These are phyloP conservation scores for Mycena indigotica DNA, from an alignment of 768 basidiomycete genomes.

Conservation along the genomic window DNA sequence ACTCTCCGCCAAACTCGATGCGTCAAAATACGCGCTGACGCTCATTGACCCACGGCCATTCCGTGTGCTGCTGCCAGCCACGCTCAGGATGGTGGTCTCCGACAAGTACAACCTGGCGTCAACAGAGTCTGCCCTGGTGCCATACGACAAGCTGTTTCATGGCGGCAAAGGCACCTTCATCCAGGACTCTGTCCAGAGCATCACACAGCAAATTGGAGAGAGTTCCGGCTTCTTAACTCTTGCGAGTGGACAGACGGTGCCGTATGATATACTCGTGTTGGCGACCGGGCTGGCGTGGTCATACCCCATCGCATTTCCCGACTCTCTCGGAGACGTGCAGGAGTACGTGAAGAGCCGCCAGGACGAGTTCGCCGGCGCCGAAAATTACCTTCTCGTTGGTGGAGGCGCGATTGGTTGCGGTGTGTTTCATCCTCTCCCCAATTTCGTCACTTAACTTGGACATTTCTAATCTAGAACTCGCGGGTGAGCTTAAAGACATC, in stretches of 20 bases:
- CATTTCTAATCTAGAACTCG: conserved; percentile 24
- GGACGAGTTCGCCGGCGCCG: conserved; percentile 38
- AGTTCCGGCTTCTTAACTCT: conserved; percentile 53
- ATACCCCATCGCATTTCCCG: conserved; percentile 51
- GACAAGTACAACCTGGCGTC: conserved; percentile 41
- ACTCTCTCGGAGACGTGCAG: conserved; percentile 29
- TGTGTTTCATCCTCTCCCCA: conserved; percentile 25
- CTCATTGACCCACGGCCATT: conserved; percentile 58
- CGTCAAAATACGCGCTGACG: conserved; percentile 49
- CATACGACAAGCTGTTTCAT: conserved; percentile 51
- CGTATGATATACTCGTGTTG: conserved; percentile 60
- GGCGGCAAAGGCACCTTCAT: conserved; percentile 51
- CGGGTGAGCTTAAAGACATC: conserved; percentile 26
- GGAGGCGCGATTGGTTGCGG: conserved; percentile 60
- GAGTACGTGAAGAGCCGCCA: conserved; percentile 33
- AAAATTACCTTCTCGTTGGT: conserved; percentile 54
- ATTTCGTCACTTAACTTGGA: neutral
- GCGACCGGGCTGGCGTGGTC: conserved; percentile 60
- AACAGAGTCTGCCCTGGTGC: conserved; percentile 40
- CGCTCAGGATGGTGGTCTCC: conserved; percentile 56
- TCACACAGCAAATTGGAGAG: conserved; percentile 22
- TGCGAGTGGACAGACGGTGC: conserved; percentile 48
- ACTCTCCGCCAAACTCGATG: conserved; percentile 52
- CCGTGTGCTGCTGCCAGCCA: conserved; percentile 50
- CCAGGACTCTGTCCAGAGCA: conserved; percentile 37